Evolutionary conservation across 495 filamentous ascomycete species (phyloP).

Genomic region (Daldinia loculata): DNA sequence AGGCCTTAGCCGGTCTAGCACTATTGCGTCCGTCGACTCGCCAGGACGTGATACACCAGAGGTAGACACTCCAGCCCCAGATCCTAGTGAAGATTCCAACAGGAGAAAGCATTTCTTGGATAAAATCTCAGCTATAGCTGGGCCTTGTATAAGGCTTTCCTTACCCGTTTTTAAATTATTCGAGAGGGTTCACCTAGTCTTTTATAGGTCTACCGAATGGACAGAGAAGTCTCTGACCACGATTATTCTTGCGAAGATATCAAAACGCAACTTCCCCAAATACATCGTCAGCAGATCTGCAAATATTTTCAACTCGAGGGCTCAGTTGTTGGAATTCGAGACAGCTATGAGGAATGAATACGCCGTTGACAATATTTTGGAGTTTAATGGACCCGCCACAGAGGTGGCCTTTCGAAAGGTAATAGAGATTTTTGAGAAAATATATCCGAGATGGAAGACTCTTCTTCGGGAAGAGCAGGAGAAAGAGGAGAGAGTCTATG

Average conservation of each 20-base stretch:
- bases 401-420: constrained; percentile 68
- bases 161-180: constrained; percentile 80
- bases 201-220: constrained; percentile 96
- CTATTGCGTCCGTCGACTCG: constrained; percentile 52
- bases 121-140: constrained; percentile 83
- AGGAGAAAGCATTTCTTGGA: constrained; percentile 55
- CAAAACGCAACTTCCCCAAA: constrained; percentile 83
- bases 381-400: constrained; percentile 80
- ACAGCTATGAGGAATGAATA: constrained; percentile 84
- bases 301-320: constrained; percentile 84
- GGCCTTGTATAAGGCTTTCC: constrained; percentile 84
- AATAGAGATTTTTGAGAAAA: constrained; percentile 73
- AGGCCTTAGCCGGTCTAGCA: constrained; percentile 62
- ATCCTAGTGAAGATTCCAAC: constrained; percentile 46
- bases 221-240: constrained; percentile 96
- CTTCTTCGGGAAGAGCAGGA: constrained; percentile 79
- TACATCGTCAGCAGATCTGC: constrained; percentile 91
- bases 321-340: constrained; percentile 86
- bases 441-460: constrained; percentile 81
- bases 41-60: constrained; percentile 26
- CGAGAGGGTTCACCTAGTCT: constrained; percentile 92
- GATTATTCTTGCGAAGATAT: constrained; percentile 90
- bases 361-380: constrained; percentile 81
- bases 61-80: constrained; percentile 27
- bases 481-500: constrained; percentile 82